These are phyloP conservation scores for Fusarium sp. DNA, from an alignment of 2,329 filamentous ascomycete genomes.

Conservation along the genomic window DNA sequence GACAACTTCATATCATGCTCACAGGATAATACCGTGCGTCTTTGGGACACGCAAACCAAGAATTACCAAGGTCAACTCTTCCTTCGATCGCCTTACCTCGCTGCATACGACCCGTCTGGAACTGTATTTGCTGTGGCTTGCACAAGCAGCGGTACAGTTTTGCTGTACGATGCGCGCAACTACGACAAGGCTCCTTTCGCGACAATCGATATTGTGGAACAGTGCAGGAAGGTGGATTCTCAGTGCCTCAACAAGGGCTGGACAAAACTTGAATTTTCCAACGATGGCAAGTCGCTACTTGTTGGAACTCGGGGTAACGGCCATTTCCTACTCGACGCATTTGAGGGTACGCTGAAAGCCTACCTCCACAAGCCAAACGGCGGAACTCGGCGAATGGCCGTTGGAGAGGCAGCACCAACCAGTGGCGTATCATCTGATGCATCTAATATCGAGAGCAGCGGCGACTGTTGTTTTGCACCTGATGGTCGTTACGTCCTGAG, in stretches of 20 bases:
- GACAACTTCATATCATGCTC: conserved; percentile 95
- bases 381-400: conserved; percentile 65
- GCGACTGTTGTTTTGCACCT: conserved; percentile 89
- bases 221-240: conserved; percentile 61
- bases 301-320: conserved; percentile 86
- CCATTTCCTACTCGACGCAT: conserved; percentile 94
- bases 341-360: conserved; percentile 82
- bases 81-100: conserved; percentile 83
- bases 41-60: conserved; percentile 89
- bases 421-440: conserved; percentile 55
- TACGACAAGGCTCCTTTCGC: conserved; percentile 93
- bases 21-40: conserved; percentile 87
- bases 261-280: conserved; percentile 95
- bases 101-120: conserved; percentile 92
- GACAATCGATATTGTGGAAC: conserved; percentile 81
- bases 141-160: conserved; percentile 80
- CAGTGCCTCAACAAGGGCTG: conserved; percentile 77
- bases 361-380: conserved; percentile 74
- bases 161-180: conserved; percentile 94
- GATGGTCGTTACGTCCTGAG: conserved; percentile 92
- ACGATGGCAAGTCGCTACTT: conserved; percentile 90
- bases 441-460: conserved; percentile 67
- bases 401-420: conserved; percentile 62
- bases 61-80: conserved; percentile 85
- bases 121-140: conserved; percentile 92